phyloP scores from a whole-genome alignment of 805 yeast species.

The Schizosaccharomyces lindneri region DNA sequence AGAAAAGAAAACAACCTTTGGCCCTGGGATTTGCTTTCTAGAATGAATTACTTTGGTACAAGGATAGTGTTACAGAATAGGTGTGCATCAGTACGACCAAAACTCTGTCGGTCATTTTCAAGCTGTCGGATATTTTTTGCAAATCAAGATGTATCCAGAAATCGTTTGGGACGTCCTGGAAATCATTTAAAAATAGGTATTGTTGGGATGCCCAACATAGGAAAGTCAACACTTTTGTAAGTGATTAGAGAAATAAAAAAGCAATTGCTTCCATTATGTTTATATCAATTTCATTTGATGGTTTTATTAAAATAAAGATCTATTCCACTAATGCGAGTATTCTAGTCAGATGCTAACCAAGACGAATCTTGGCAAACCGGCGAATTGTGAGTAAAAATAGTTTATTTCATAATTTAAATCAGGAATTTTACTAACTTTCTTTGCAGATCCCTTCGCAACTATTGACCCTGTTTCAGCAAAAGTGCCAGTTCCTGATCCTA shows the following conservation, averaged over 20 bases:
- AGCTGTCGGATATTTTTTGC: too few relatives aligned
- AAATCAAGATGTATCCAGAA: constrained; percentile 12
- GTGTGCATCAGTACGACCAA: too few relatives aligned
- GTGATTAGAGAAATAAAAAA: not conserved
- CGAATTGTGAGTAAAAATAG: constrained; percentile 31
- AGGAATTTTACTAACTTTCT: too few relatives aligned
- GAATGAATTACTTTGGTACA: not conserved
- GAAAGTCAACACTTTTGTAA: constrained; percentile 86
- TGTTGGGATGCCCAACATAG: constrained; percentile 79
- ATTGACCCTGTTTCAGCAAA: constrained; percentile 96
- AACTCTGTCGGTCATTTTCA: too few relatives aligned
- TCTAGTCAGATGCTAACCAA: constrained; percentile 29
- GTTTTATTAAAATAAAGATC: too few relatives aligned
- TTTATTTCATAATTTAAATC: too few relatives aligned
- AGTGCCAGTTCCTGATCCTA: constrained; percentile 74
- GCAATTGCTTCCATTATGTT: too few relatives aligned
- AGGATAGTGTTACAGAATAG: not conserved
- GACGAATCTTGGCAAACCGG: constrained; percentile 85
- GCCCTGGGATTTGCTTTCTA: too few relatives aligned
- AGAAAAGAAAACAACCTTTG: too few relatives aligned
- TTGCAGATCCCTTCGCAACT: constrained; percentile 58
- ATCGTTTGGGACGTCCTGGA: constrained; percentile 66
- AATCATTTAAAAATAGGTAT: constrained; percentile 57
- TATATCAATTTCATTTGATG: too few relatives aligned
- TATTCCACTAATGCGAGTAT: not conserved